A percentile compares a stretch with the other conserved stretches of the same genome.
These are phyloP conservation scores for Penicillium verrucosum DNA, from an alignment of 2,329 filamentous ascomycete species.

Conservation along the genomic window DNA sequence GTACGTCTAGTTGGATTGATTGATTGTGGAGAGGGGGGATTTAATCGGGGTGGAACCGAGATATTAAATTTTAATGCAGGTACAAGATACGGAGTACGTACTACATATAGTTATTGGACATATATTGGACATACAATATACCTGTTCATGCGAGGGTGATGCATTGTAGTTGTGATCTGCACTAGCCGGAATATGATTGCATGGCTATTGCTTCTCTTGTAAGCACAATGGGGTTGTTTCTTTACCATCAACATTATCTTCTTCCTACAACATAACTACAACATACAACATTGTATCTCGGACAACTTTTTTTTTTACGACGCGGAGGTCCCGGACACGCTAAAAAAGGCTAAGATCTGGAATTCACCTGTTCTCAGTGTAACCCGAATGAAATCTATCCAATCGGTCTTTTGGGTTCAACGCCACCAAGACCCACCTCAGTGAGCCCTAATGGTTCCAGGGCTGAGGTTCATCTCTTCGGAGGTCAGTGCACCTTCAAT, in stretches of 20 bases:
- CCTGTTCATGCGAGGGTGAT: neutral
- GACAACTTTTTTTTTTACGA: neutral
- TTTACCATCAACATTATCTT: no score
- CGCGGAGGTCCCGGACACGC: neutral
- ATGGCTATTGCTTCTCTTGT: no score
- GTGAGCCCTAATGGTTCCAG: neutral
- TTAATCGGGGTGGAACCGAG: constrained; percentile 2
- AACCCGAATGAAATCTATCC: neutral
- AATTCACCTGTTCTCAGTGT: neutral
- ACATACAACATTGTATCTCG: neutral
- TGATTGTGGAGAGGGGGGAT: neutral
- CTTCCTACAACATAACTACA: no score
- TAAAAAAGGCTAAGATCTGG: neutral
- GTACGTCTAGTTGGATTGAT: constrained; percentile 7
- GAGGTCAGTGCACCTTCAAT: neutral
- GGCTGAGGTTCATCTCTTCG: neutral
- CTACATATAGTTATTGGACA: no score
- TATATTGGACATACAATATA: no score
- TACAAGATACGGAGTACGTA: no score
- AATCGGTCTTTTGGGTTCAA: neutral
- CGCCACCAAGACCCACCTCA: neutral
- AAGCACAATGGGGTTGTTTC: no score
- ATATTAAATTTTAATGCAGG: neutral
- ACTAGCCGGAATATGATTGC: neutral
- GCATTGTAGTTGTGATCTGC: neutral